These are phyloP conservation scores for Capsicum chinense DNA, from an alignment of 257 asterid genomes.

Conservation along the genomic window DNA sequence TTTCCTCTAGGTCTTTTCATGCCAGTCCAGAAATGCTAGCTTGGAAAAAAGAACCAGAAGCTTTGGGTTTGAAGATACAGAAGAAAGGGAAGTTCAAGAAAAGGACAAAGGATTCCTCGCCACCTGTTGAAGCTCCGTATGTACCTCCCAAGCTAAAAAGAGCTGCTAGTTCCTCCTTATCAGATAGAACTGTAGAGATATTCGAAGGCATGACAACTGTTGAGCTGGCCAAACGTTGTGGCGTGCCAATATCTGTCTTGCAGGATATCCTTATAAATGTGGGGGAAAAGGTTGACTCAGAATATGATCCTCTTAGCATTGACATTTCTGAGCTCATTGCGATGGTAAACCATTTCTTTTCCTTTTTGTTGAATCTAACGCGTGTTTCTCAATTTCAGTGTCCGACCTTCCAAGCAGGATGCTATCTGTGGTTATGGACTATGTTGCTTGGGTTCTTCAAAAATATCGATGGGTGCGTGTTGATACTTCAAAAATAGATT, in stretches of 20 bases:
- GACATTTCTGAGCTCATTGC: conserved; percentile 94
- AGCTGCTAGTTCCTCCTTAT: conserved; percentile 55
- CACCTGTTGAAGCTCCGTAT: conserved; percentile 77
- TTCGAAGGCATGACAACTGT: conserved; percentile 83
- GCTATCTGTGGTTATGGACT: neutral
- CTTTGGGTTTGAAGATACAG: conserved; percentile 53
- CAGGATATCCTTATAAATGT: conserved; percentile 76
- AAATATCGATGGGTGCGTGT: too few relatives aligned
- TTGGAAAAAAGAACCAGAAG: conserved; percentile 47
- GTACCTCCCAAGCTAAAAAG: conserved; percentile 70
- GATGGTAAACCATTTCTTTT: conserved; percentile 58
- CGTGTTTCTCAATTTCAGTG: neutral
- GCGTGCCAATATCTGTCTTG: conserved; percentile 62
- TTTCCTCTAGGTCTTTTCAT: conserved; percentile 65
- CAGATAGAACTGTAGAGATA: conserved; percentile 76
- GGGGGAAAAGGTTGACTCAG: conserved; percentile 91
- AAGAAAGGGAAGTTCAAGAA: conserved; percentile 79
- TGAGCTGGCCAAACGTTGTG: conserved; percentile 90
- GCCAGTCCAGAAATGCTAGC: conserved; percentile 63
- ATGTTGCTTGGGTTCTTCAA: neutral
- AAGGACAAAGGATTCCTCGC: conserved; percentile 55
- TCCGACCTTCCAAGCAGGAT: neutral
- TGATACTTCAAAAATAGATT: too few relatives aligned
- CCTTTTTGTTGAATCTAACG: neutral
- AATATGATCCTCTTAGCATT: conserved; percentile 72